Conservation (phyloP, 768 basidiomycete species). For the Amanita muscaria region DNA sequence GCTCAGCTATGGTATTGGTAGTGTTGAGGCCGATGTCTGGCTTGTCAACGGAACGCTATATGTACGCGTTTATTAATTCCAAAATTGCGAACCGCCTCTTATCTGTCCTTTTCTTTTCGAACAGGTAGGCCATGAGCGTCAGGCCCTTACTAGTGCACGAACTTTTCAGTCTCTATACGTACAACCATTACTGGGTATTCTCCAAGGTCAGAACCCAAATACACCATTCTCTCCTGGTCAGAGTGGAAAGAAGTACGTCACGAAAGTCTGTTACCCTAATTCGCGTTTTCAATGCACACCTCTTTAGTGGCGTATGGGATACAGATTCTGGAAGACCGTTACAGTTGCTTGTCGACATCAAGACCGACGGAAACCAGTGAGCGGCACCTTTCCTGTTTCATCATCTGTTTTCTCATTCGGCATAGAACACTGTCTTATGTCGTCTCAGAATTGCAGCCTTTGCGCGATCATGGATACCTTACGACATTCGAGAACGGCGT, state of each 20-base stretch:
- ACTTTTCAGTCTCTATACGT: slow-evolving; percentile 42
- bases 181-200: slow-evolving; percentile 33
- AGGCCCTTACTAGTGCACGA: slow-evolving; percentile 31
- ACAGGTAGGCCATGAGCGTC: slow-evolving; percentile 38
- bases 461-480: slow-evolving; percentile 35
- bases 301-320: slow-evolving; percentile 41
- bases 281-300: not conserved
- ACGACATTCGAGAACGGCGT: slow-evolving; percentile 36
- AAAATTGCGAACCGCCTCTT: too few relatives aligned
- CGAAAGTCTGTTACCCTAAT: not conserved
- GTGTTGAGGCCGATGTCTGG: slow-evolving; percentile 49
- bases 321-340: slow-evolving; percentile 30
- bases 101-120: too few relatives aligned
- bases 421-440: slow-evolving; percentile 34
- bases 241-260: slow-evolving; percentile 31
- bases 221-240: slow-evolving; percentile 31
- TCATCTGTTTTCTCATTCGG: not conserved
- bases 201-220: slow-evolving; percentile 33
- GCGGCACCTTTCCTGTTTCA: slow-evolving; percentile 9
- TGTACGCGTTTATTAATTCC: too few relatives aligned
- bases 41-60: slow-evolving; percentile 34
- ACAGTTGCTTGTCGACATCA: slow-evolving; percentile 45
- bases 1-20: slow-evolving; percentile 38
- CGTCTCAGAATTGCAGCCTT: slow-evolving; percentile 34
- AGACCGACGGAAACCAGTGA: slow-evolving; percentile 40